Conservation (phyloP, 2,329 filamentous ascomycete species). For the Juglanconis juglandina region DNA sequence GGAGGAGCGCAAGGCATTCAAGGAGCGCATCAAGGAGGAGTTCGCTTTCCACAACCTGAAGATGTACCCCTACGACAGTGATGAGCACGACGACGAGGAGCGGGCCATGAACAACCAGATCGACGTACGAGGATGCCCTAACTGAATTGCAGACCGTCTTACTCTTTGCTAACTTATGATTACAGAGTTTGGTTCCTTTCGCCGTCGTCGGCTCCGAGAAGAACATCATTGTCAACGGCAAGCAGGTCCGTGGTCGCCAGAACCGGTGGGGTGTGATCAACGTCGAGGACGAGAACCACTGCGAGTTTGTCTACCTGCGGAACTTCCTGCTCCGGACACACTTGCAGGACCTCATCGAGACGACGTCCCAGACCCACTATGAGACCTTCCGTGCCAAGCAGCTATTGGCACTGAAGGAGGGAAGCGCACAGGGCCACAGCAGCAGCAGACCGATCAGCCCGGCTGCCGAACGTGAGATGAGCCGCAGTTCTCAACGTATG, state of each 20-base stretch:
- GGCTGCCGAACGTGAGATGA: slow-evolving; percentile 89
- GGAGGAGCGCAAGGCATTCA: slow-evolving; percentile 94
- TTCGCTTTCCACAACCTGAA: slow-evolving; percentile 99
- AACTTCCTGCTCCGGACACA: slow-evolving; percentile 99
- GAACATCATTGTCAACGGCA: slow-evolving; percentile 94
- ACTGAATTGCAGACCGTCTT: background rate
- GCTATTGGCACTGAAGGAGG: slow-evolving; percentile 95
- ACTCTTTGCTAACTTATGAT: slow-evolving; percentile 31
- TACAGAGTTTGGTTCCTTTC: slow-evolving; percentile 87
- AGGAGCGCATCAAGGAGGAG: slow-evolving; percentile 99
- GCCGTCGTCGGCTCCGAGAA: slow-evolving; percentile 98
- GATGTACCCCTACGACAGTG: slow-evolving; percentile 99
- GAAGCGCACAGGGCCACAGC: slow-evolving; percentile 76
- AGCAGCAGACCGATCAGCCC: slow-evolving; percentile 96
- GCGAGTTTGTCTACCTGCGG: slow-evolving; percentile 97
- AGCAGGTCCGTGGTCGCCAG: slow-evolving; percentile 95
- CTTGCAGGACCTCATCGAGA: slow-evolving; percentile 97
- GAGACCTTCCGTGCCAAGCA: slow-evolving; percentile 99
- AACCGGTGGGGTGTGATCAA: slow-evolving; percentile 99
- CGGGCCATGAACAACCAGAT: slow-evolving; percentile 89
- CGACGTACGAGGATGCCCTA: slow-evolving; percentile 62
- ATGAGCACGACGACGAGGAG: slow-evolving; percentile 97
- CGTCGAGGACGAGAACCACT: slow-evolving; percentile 98
- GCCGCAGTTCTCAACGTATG: slow-evolving; percentile 94
- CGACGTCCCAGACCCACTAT: slow-evolving; percentile 99